These are phyloP conservation scores for Rhipidocladum racemiflorum DNA, from an alignment of 176 grass and related monocot genomes.

Conservation along the genomic window DNA sequence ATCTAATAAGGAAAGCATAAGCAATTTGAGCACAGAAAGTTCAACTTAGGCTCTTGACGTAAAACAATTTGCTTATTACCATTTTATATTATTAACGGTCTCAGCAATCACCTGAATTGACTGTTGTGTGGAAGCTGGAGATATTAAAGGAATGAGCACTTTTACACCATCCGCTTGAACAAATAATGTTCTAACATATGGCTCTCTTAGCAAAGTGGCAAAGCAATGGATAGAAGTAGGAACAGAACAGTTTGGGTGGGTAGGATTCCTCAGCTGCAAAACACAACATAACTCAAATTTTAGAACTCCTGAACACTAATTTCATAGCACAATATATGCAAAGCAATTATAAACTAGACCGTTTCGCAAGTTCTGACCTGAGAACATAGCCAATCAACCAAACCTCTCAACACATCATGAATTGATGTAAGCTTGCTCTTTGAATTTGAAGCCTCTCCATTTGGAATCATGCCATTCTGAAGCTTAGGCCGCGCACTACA, in stretches of 20 bases:
- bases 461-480: slow-evolving; percentile 53
- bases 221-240: slow-evolving; percentile 74
- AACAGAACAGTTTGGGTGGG: slow-evolving; percentile 68
- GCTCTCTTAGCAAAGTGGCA: slow-evolving; percentile 63
- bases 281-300: slow-evolving; percentile 23
- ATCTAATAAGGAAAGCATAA: not conserved
- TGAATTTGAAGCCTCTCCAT: slow-evolving; percentile 83
- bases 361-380: slow-evolving; percentile 55
- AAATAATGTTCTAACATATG: slow-evolving; percentile 73
- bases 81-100: slow-evolving; percentile 13
- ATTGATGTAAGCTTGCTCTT: slow-evolving; percentile 76
- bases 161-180: slow-evolving; percentile 88
- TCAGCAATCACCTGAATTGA: slow-evolving; percentile 73
- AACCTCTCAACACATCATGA: slow-evolving; percentile 68
- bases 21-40: not conserved
- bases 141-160: slow-evolving; percentile 82
- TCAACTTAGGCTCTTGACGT: not conserved
- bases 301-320: slow-evolving; percentile 4
- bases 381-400: slow-evolving; percentile 89
- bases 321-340: slow-evolving; percentile 18
- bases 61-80: slow-evolving; percentile 12
- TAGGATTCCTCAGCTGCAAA: slow-evolving; percentile 85
- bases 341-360: not conserved
- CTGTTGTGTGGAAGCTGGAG: slow-evolving; percentile 87
- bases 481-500: slow-evolving; percentile 66